Base-by-base conservation (phyloP, 2,329 filamentous ascomycete genomes). In the Aspergillus pseudoglaucus region DNA sequence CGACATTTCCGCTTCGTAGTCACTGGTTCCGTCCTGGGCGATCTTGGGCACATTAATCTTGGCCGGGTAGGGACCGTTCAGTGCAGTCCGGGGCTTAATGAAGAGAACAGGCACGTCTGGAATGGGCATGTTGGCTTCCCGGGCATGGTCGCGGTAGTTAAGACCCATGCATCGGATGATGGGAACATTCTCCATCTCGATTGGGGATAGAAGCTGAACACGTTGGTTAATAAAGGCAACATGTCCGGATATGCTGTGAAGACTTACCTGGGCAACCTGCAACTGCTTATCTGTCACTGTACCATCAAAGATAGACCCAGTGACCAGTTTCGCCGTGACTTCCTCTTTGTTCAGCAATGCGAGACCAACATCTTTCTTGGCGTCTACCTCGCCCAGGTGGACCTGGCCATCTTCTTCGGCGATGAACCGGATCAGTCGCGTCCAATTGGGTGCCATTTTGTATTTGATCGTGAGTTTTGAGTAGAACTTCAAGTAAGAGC, bases 1-100 rank as follows among this genome's bases (percentile, higher is more conserved):
- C 0, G 57, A 60, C 6, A 74, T 57, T 55, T 74, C 70, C 2
- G 66, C 65, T 52, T 72, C 69, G 48, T 71, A 73, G 58, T 72
- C 69, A 45, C 60, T 65, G 8, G 63, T 55, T n/a, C 62, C 64
- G 45, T 68, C 62, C 45, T 71, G 62, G 0, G 61, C 65, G 2
- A 65, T 52, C 40, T 60, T 57, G 5, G 65, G 66, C 3, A 69
- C 52, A 3, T 53, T 55, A 2, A 68, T 58, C 9, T 59, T 58
- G 0, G 59, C 55, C 1, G 65, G 62, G 40, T 54, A 58, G 1
- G 66, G 65, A 6, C 63, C 64, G 10, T 54, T 63, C 0, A 71
- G 56, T 2, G 66, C 61, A 2, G 63, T 68, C 9, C 61, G 53
- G 2, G 69, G 69, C 56, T 73, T 72, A 56, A 67, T 59, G 53